Conservation (phyloP, 305 asterid genomes). For the Ruellia speciosa region DNA sequence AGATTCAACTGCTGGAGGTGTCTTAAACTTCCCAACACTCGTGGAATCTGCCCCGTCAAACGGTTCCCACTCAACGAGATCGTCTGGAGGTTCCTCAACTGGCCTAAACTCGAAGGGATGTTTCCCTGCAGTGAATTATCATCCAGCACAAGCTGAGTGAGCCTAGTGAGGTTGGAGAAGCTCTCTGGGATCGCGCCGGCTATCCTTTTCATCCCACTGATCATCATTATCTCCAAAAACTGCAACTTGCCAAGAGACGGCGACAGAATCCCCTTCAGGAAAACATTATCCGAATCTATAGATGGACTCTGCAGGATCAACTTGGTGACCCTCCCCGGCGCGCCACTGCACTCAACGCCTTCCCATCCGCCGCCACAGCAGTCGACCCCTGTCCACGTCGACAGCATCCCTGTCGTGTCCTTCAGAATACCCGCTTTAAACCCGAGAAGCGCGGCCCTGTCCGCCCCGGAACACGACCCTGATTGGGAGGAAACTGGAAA, state of each 20-base stretch:
- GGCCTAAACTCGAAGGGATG: slow-evolving; percentile 50
- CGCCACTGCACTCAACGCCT: slow-evolving; percentile 66
- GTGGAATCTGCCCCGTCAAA: slow-evolving; percentile 56
- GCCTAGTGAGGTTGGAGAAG: slow-evolving; percentile 48
- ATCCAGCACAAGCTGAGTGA: slow-evolving; percentile 66
- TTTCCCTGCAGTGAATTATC: slow-evolving; percentile 59
- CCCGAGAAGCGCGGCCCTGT: slow-evolving; percentile 67
- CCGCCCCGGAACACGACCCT: slow-evolving; percentile 41
- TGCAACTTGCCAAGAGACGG: slow-evolving; percentile 50
- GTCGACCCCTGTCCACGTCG: slow-evolving; percentile 62
- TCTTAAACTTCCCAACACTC: slow-evolving; percentile 42
- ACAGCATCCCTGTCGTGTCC: slow-evolving; percentile 66
- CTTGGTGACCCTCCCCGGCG: slow-evolving; percentile 48
- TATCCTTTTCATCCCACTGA: slow-evolving; percentile 70
- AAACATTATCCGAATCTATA: slow-evolving; percentile 26
- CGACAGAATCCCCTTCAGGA: slow-evolving; percentile 73
- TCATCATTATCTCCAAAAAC: slow-evolving; percentile 54
- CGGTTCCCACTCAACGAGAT: slow-evolving; percentile 57
- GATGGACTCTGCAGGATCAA: slow-evolving; percentile 54
- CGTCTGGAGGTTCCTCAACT: slow-evolving; percentile 41
- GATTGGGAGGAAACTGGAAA: slow-evolving; percentile 20
- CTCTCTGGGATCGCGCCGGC: slow-evolving; percentile 48
- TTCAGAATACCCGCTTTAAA: slow-evolving; percentile 59
- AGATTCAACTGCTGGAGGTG: slow-evolving; percentile 49
- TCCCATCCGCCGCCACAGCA: slow-evolving; percentile 96